These are phyloP conservation scores for Podospora australis DNA, from an alignment of 495 filamentous ascomycete species.

Conservation along the genomic window DNA sequence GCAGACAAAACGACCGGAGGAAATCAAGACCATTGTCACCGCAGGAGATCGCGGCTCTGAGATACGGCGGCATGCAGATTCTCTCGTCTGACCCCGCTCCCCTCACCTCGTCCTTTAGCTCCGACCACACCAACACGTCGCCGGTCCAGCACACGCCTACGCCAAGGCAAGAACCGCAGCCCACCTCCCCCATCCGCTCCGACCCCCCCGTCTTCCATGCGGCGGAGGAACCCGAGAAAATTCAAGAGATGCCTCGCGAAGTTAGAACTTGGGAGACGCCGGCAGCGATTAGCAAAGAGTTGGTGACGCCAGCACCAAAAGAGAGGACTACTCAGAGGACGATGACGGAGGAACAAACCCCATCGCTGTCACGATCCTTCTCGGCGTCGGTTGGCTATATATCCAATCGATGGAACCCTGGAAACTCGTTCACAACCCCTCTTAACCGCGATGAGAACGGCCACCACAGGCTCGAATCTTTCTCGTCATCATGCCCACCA, in stretches of 20 bases:
- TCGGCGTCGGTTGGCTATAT: slow-evolving; percentile 33
- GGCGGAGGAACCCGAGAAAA: slow-evolving; percentile 8
- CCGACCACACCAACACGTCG: slow-evolving; percentile 15
- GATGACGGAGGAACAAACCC: not conserved
- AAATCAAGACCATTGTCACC: slow-evolving; percentile 82
- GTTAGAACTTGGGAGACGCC: not conserved
- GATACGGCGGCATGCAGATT: slow-evolving; percentile 50
- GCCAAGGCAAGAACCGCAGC: slow-evolving; percentile 5
- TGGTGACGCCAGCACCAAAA: slow-evolving; percentile 11
- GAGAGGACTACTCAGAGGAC: slow-evolving; percentile 2
- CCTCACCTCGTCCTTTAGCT: slow-evolving; percentile 27
- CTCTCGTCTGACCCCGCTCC: slow-evolving; percentile 41
- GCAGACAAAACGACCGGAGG: slow-evolving; percentile 85
- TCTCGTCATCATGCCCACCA: slow-evolving; percentile 31
- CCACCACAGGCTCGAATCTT: slow-evolving; percentile 26
- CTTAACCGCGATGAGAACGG: slow-evolving; percentile 26
- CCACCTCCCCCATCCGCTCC: slow-evolving; percentile 14
- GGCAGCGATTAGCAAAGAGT: not conserved
- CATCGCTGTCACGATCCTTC: slow-evolving; percentile 21
- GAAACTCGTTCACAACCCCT: slow-evolving; percentile 32
- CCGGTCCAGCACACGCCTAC: slow-evolving; percentile 16
- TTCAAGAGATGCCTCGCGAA: not conserved
- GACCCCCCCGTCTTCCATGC: slow-evolving; percentile 11
- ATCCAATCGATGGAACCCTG: slow-evolving; percentile 33
- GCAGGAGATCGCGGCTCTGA: slow-evolving; percentile 64